Conservation (phyloP, 345 rosid genomes). For the Brassica carinata region DNA sequence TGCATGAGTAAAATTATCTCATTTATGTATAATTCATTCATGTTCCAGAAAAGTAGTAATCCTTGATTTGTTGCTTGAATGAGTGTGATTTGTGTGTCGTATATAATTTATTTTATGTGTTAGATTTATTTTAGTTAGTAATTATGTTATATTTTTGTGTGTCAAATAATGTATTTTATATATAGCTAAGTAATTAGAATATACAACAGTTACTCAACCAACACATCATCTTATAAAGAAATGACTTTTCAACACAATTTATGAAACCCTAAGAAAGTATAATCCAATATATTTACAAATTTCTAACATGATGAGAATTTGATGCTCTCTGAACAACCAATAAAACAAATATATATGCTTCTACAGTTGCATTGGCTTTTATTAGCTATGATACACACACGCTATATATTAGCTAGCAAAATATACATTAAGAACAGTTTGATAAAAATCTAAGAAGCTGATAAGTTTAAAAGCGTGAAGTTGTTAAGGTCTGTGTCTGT, state of each 20-base stretch:
- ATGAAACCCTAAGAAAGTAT: too few species aligned
- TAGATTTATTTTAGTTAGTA: too few species aligned
- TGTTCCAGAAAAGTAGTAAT: slow-evolving; percentile 19
- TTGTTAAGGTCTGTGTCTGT: too few species aligned
- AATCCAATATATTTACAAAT: too few species aligned
- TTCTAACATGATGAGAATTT: too few species aligned
- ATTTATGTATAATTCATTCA: background rate
- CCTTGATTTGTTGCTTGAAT: slow-evolving; percentile 26
- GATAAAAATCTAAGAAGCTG: background rate
- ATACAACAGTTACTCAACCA: background rate
- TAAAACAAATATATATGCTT: background rate
- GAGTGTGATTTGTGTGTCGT: slow-evolving; percentile 25
- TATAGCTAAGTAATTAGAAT: background rate
- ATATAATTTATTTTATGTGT: background rate
- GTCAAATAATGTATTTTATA: background rate
- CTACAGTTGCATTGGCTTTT: background rate
- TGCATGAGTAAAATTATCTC: slow-evolving; percentile 6
- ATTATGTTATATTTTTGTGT: slow-evolving; percentile 14
- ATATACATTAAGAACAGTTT: background rate
- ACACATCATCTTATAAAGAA: too few species aligned
- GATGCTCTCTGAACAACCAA: too few species aligned
- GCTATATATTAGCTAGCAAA: background rate
- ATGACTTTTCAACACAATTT: too few species aligned
- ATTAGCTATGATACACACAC: background rate
- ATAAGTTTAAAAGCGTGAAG: background rate